A percentile compares a stretch with the other conserved stretches of the same genome.
These are phyloP conservation scores for Ustilago trichophora DNA, from an alignment of 1,284 basidiomycete genomes.

Conservation along the genomic window DNA sequence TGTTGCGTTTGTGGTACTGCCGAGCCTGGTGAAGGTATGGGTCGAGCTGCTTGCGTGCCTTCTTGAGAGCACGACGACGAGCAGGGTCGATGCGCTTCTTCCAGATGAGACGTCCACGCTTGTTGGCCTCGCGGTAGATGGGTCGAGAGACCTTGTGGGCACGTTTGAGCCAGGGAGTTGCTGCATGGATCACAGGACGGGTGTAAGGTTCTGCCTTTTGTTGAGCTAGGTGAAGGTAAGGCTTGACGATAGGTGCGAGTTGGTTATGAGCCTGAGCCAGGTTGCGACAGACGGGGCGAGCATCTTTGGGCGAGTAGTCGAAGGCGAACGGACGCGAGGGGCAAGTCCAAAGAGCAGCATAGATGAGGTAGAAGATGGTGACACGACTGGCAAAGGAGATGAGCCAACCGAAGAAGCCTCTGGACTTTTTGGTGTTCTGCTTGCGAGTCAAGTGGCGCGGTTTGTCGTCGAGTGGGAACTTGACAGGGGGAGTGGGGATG, in stretches of 20 bases:
- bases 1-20: slow-evolving; percentile 55
- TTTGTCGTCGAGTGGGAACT: slow-evolving; percentile 25
- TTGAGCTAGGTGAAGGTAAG: slow-evolving; percentile 39
- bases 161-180: slow-evolving; percentile 37
- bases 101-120: slow-evolving; percentile 50
- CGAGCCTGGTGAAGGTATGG: slow-evolving; percentile 53
- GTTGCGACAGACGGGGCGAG: slow-evolving; percentile 55
- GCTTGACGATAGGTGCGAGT: slow-evolving; percentile 50
- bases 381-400: slow-evolving; percentile 35
- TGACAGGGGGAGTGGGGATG: slow-evolving; percentile 37
- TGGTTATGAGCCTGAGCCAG: slow-evolving; percentile 54
- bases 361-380: slow-evolving; percentile 50
- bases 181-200: slow-evolving; percentile 45
- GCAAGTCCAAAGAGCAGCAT: slow-evolving; percentile 57
- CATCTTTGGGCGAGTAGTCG: slow-evolving; percentile 54
- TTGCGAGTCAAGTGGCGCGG: slow-evolving; percentile 8
- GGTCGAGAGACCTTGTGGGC: slow-evolving; percentile 49
- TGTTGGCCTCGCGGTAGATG: slow-evolving; percentile 37
- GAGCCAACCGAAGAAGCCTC: slow-evolving; percentile 44
- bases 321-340: slow-evolving; percentile 58
- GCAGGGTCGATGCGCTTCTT: slow-evolving; percentile 57
- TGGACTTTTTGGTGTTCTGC: not conserved
- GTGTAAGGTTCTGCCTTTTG: slow-evolving; percentile 55
- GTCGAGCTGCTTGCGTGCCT: slow-evolving; percentile 44
- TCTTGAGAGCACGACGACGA: slow-evolving; percentile 49